phyloP scores from a whole-genome alignment of 2,329 filamentous ascomycete species.

The Boeremia exigua region DNA sequence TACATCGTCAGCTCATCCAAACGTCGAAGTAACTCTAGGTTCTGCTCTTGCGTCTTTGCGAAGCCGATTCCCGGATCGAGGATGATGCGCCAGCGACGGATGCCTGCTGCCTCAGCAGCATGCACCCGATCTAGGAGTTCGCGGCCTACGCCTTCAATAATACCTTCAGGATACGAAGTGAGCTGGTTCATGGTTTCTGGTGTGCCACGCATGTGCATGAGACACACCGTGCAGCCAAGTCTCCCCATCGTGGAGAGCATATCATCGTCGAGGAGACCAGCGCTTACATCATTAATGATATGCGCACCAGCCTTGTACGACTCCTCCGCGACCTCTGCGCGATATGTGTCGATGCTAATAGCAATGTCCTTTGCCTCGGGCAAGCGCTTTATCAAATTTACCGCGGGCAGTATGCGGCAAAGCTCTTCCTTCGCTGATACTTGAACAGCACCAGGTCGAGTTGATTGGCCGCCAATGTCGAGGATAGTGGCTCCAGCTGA shows the following conservation, averaged over 20 bases:
- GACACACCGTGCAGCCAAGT: slow-evolving; percentile 76
- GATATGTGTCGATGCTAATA: slow-evolving; percentile 93
- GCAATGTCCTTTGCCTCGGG: slow-evolving; percentile 68
- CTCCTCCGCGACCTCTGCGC: slow-evolving; percentile 77
- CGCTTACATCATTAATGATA: slow-evolving; percentile 94
- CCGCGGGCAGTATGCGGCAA: slow-evolving; percentile 77
- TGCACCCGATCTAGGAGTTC: slow-evolving; percentile 75
- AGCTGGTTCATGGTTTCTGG: slow-evolving; percentile 79
- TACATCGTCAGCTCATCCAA: slow-evolving; percentile 62
- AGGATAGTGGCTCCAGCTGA: slow-evolving; percentile 78
- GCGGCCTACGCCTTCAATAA: slow-evolving; percentile 67
- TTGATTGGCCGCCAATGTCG: slow-evolving; percentile 93
- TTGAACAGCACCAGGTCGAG: slow-evolving; percentile 75
- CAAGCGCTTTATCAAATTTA: slow-evolving; percentile 72
- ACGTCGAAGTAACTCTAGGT: slow-evolving; percentile 76
- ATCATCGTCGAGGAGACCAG: slow-evolving; percentile 74
- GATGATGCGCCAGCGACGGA: slow-evolving; percentile 91
- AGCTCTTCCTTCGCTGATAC: slow-evolving; percentile 77
- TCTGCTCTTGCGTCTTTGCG: slow-evolving; percentile 82
- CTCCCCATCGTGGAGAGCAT: slow-evolving; percentile 84
- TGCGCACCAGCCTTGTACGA: slow-evolving; percentile 82
- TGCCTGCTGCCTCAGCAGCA: slow-evolving; percentile 79
- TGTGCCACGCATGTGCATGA: slow-evolving; percentile 95
- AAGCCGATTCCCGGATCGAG: slow-evolving; percentile 95
- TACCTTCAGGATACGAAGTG: slow-evolving; percentile 67